Percentiles rank a stretch among this genome's conserved stretches.
Evolutionary conservation across 768 basidiomycete genomes (phyloP).

Genomic region (Mycena crocata): DNA sequence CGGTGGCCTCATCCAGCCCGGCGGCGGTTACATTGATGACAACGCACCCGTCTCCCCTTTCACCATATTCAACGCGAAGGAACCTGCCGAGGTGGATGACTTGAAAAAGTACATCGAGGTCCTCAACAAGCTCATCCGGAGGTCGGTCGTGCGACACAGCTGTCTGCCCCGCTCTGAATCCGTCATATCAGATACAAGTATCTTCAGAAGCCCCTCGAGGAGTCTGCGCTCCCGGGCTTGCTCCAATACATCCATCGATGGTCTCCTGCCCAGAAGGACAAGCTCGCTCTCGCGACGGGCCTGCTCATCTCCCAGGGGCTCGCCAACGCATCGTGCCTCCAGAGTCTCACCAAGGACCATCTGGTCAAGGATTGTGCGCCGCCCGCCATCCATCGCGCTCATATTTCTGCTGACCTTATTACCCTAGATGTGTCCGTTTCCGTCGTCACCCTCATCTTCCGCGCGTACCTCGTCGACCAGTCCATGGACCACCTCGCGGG

Average conservation of each 20-base stretch:
- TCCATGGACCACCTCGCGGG: conserved; percentile 90
- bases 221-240: conserved; percentile 81
- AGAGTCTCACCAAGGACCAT: conserved; percentile 91
- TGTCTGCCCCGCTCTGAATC: conserved; percentile 14
- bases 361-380: conserved; percentile 90
- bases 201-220: conserved; percentile 96
- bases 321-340: conserved; percentile 80
- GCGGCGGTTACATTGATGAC: conserved; percentile 91
- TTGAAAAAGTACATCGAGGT: conserved; percentile 95
- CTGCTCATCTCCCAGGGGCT: conserved; percentile 88
- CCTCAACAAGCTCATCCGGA: conserved; percentile 94
- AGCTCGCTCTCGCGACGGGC: conserved; percentile 84
- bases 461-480: conserved; percentile 83
- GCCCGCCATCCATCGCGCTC: background rate
- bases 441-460: conserved; percentile 84
- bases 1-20: conserved; percentile 96
- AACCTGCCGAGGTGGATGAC: conserved; percentile 84
- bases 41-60: conserved; percentile 89
- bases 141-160: conserved; percentile 57
- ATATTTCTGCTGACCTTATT: conserved; percentile 7
- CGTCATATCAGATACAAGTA: conserved; percentile 87
- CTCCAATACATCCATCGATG: conserved; percentile 93
- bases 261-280: conserved; percentile 80
- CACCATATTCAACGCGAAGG: conserved; percentile 85
- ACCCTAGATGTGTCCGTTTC: conserved; percentile 77